Evolutionary conservation across 495 filamentous ascomycete genomes (phyloP).

Genomic region (Talaromyces nanjingensis): DNA sequence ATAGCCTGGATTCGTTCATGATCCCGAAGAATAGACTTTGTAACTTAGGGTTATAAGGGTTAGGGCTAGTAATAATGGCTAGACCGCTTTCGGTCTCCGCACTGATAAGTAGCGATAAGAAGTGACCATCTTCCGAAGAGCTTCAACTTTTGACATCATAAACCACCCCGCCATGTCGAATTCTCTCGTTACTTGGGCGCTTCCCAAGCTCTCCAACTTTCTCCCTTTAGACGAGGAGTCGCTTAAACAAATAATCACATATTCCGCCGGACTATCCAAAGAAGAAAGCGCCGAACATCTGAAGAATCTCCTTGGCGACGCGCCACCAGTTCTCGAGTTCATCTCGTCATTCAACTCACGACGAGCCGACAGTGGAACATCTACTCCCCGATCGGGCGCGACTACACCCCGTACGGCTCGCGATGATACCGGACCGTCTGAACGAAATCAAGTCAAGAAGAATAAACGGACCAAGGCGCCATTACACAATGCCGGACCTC

Average conservation of each 20-base stretch:
- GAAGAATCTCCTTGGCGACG: conserved; percentile 81
- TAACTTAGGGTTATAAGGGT: background rate
- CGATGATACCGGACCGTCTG: conserved; percentile 13
- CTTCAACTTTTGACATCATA: background rate
- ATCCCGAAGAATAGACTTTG: background rate
- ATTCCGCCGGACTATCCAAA: conserved; percentile 65
- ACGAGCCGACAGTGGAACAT: conserved; percentile 38
- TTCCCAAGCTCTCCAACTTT: conserved; percentile 65
- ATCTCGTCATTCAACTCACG: conserved; percentile 84
- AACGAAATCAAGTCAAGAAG: conserved; percentile 21
- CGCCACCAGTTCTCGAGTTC: conserved; percentile 78
- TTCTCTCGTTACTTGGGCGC: conserved; percentile 42
- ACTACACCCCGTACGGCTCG: conserved; percentile 21
- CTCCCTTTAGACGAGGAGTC: conserved; percentile 80
- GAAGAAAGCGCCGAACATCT: conserved; percentile 74
- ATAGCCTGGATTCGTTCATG: background rate
- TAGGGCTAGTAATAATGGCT: background rate
- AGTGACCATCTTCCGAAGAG: background rate
- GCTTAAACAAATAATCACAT: conserved; percentile 72
- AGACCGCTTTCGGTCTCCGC: background rate
- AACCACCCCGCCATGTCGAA: conserved; percentile 3
- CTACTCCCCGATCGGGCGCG: conserved; percentile 16
- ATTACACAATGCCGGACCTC: conserved; percentile 53
- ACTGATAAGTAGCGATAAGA: conserved; percentile 4
- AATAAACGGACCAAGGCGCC: conserved; percentile 52